A percentile compares a stretch with the other conserved stretches of the same genome.
phyloP scores from a whole-genome alignment of 129 eudicot species.

The Helianthus tuberosus region DNA sequence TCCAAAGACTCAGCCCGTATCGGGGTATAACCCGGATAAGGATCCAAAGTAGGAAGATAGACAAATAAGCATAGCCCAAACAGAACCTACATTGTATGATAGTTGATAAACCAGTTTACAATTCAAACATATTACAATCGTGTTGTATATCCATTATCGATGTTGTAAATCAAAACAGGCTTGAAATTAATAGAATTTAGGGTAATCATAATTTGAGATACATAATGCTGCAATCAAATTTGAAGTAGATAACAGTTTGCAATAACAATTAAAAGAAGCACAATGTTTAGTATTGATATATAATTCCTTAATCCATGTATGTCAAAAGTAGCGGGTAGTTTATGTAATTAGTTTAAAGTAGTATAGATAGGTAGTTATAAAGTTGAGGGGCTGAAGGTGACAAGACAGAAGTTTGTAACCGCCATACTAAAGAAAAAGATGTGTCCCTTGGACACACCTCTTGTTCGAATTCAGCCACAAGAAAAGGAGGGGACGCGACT shows the following conservation, averaged over 20 bases:
- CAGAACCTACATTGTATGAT: conserved; percentile 38
- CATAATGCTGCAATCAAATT: not conserved
- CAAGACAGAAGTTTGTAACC: too few species aligned
- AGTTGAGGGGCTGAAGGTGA: too few species aligned
- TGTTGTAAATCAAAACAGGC: not conserved
- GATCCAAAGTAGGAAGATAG: conserved; percentile 63
- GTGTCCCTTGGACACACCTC: too few species aligned
- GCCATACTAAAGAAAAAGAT: too few species aligned
- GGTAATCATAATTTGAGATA: not conserved
- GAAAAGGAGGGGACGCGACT: too few species aligned
- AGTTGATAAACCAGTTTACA: not conserved
- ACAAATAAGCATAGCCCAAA: conserved; percentile 61
- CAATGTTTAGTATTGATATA: too few species aligned
- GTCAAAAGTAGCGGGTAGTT: too few species aligned
- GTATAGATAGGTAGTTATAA: too few species aligned
- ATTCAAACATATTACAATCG: conserved; percentile 16
- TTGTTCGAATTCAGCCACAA: too few species aligned
- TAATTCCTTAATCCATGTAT: too few species aligned
- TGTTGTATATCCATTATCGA: not conserved
- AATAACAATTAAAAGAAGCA: not conserved
- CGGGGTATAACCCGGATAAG: conserved; percentile 66
- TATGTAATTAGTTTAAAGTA: too few species aligned
- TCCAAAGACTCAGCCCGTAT: conserved; percentile 43
- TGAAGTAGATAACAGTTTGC: not conserved
- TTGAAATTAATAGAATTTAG: not conserved